Conservation (phyloP, 169 alveolate species). For the Cryptosporidium parvum region DNA sequence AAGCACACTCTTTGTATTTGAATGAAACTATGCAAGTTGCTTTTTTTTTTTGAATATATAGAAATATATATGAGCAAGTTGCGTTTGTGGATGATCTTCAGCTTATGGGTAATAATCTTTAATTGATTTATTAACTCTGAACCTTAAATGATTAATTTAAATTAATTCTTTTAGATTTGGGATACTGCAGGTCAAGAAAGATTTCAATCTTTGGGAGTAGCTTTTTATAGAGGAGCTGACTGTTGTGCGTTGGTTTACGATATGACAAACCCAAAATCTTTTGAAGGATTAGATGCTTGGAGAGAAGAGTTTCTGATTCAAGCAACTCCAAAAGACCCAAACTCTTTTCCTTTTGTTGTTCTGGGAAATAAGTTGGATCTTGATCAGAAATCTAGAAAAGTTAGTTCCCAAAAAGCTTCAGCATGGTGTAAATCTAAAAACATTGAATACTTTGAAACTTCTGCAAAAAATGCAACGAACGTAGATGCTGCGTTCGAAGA, state of each 20-base stretch:
- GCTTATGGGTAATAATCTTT: background rate
- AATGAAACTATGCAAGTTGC: background rate
- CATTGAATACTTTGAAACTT: constrained; percentile 95
- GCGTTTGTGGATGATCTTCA: background rate
- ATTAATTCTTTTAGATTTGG: constrained; percentile 87
- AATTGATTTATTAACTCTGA: background rate
- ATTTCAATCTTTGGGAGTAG: constrained; percentile 97
- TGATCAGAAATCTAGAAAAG: constrained; percentile 79
- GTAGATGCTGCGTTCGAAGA: constrained; percentile 95
- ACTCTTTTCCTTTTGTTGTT: constrained; percentile 95
- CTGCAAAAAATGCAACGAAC: constrained; percentile 95
- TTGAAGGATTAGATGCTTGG: constrained; percentile 96
- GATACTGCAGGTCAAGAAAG: constrained; percentile 99
- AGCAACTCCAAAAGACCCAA: constrained; percentile 95
- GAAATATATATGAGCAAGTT: constrained; percentile 8
- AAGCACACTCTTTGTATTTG: background rate
- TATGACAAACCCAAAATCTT: constrained; percentile 90
- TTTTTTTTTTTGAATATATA: background rate
- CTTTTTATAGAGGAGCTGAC: constrained; percentile 99
- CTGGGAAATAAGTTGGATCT: constrained; percentile 96
- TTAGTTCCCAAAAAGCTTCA: constrained; percentile 89
- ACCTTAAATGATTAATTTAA: background rate
- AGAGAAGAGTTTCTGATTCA: constrained; percentile 95
- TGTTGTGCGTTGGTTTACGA: constrained; percentile 98
- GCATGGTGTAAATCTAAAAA: constrained; percentile 94